These are phyloP conservation scores for Teunomyces gatunensis DNA, from an alignment of 805 yeast genomes.

Conservation along the genomic window DNA sequence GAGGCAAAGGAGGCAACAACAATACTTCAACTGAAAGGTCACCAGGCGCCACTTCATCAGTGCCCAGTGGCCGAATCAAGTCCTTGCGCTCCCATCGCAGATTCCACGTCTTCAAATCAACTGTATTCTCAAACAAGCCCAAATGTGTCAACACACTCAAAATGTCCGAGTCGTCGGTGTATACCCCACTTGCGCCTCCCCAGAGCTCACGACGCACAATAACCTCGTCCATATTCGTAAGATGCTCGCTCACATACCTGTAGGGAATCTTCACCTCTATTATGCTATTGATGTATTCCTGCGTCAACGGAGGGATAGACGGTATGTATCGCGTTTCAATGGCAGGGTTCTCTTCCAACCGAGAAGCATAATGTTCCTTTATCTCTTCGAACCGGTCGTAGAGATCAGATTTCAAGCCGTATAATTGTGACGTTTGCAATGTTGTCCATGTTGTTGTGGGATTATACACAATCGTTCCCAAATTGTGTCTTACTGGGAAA, in stretches of 20 bases:
- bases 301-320: constrained; percentile 35
- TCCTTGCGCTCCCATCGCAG: constrained; percentile 25
- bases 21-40: constrained; percentile 59
- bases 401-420: constrained; percentile 31
- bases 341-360: constrained; percentile 11
- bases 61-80: constrained; percentile 16
- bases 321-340: constrained; percentile 31
- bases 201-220: constrained; percentile 52
- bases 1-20: constrained; percentile 65
- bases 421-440: constrained; percentile 24
- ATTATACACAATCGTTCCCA: constrained; percentile 48
- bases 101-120: constrained; percentile 34
- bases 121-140: constrained; percentile 53
- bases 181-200: constrained; percentile 80
- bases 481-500: constrained; percentile 30
- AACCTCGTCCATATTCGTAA: constrained; percentile 27
- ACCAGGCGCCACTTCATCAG: constrained; percentile 21
- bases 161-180: constrained; percentile 91
- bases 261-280: constrained; percentile 59
- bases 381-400: constrained; percentile 24
- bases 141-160: constrained; percentile 71
- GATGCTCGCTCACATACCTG: constrained; percentile 29
- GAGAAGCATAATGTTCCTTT: constrained; percentile 14
- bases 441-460: constrained; percentile 52
- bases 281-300: constrained; percentile 42